Conservation (phyloP, 208 protist genomes). For the Balamuthia mandrillaris region DNA sequence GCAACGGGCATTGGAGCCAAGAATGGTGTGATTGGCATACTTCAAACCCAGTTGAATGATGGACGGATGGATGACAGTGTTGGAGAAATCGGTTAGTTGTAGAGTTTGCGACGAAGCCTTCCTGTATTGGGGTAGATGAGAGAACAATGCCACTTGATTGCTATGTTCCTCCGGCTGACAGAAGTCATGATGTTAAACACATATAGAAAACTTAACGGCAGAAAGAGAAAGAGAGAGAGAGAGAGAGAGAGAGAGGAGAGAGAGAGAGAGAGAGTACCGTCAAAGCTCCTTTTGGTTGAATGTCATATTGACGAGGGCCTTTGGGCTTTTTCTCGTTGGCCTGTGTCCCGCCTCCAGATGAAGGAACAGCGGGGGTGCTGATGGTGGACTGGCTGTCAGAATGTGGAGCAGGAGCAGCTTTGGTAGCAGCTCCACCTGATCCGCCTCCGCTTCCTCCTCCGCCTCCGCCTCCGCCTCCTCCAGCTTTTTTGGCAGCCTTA, state of each 20-base stretch:
- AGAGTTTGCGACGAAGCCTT: neutral
- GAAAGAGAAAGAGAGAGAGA: neutral
- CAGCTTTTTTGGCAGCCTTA: neutral
- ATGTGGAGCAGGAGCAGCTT: neutral
- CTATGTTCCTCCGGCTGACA: neutral
- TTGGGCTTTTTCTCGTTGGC: neutral
- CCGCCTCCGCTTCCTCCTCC: neutral
- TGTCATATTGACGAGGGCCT: neutral
- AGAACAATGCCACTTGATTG: constrained; percentile 54
- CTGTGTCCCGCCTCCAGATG: neutral
- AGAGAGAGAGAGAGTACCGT: neutral
- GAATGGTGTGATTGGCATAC: constrained; percentile 50
- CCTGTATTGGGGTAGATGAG: constrained; percentile 61
- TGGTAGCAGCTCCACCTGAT: neutral
- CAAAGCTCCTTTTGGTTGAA: neutral
- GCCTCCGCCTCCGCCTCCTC: neutral
- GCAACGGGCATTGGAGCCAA: constrained; percentile 65
- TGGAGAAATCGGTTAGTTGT: neutral
- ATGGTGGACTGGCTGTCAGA: neutral
- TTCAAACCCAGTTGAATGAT: constrained; percentile 62
- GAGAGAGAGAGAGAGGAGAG: neutral
- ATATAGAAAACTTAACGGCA: neutral
- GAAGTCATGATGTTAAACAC: neutral
- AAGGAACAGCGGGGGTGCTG: neutral
- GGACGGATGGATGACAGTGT: constrained; percentile 47